A percentile compares a stretch with the other conserved stretches of the same genome.
These are phyloP conservation scores for Trichoderma sp. DNA, from an alignment of 2,329 filamentous ascomycete genomes.

Conservation along the genomic window DNA sequence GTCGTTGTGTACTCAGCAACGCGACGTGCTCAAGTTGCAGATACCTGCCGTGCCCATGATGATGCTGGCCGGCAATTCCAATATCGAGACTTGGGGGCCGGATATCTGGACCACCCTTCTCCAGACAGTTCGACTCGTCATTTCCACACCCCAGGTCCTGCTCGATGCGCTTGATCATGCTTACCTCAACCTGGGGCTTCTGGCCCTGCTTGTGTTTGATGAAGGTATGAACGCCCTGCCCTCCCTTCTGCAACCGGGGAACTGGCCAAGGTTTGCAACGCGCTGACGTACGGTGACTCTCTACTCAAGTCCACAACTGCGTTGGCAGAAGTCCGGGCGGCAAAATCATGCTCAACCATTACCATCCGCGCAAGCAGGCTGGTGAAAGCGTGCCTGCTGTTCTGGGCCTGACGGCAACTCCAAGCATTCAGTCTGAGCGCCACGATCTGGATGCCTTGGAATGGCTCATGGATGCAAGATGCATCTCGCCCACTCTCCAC, in stretches of 20 bases:
- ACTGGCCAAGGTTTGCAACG: background rate
- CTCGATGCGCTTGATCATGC: slow-evolving; percentile 73
- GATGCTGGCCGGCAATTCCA: slow-evolving; percentile 67
- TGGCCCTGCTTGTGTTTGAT: slow-evolving; percentile 77
- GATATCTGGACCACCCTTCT: slow-evolving; percentile 69
- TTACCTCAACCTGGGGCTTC: slow-evolving; percentile 65
- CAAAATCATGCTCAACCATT: slow-evolving; percentile 73
- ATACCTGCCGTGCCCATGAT: slow-evolving; percentile 62
- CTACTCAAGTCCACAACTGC: slow-evolving; percentile 70
- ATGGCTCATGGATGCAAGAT: slow-evolving; percentile 67
- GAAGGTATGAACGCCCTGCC: slow-evolving; percentile 61
- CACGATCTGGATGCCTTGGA: slow-evolving; percentile 65
- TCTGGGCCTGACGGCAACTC: slow-evolving; percentile 80
- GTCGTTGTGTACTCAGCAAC: slow-evolving; percentile 67
- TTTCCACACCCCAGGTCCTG: slow-evolving; percentile 77
- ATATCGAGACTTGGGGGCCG: slow-evolving; percentile 72
- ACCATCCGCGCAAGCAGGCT: slow-evolving; percentile 53
- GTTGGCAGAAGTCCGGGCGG: slow-evolving; percentile 64
- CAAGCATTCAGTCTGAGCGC: slow-evolving; percentile 63
- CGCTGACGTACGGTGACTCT: background rate
- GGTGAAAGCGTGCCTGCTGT: slow-evolving; percentile 61
- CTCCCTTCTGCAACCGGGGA: background rate
- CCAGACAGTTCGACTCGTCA: slow-evolving; percentile 66
- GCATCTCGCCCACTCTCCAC: slow-evolving; percentile 68
- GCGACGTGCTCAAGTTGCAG: slow-evolving; percentile 59